Base-by-base conservation (phyloP, 371 early-diverging fungal genomes). In the Apophysomyces ossiformis region DNA sequence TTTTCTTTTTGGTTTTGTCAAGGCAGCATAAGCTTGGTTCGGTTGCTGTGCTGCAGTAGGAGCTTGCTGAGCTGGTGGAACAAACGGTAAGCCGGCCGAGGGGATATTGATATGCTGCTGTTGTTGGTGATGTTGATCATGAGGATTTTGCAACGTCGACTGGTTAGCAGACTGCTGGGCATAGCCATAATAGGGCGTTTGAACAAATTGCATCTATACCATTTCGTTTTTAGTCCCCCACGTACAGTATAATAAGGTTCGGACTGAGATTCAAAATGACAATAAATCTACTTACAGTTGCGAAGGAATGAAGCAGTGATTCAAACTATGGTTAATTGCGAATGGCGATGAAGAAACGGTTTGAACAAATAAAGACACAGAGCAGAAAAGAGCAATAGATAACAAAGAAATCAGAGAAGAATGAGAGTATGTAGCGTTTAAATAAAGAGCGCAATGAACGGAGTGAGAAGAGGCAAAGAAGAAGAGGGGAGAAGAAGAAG, bases 1-100 rank as follows among this genome's bases (percentile, higher is more conserved):
- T 58, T 88, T 86, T 44, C 91, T 78, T 66, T 74, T 74, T 12
- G 74, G 74, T 44, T 74, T 74, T 35, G 63, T 66, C 56, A 65
- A 41, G 32, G 58, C 64, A 43, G 63, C 45, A 44, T 41, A 9
- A 35, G 26, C 58, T 65, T 57, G 41, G 26, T 26, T 39, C 43
- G 57, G 54, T 37, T n/a, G 60, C 21, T 16, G 57, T 26, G n/a
- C 39, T 57, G 18, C 13, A 26, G 41, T 60, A 26, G 44, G 37
- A 58, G 58, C 32, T 39, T 60, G 60, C 60, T 39, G 41, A 59
- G 15, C 36, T 18, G 60, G 43, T 78, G 67, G 66, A 67, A 78
- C 15, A 75, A 69, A 64, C 77, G 72, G 37, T 78, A 77, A 36
- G n/a, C 64, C 67, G 50, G 63, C 71, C 45, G 74, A 68, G 35